Conservation (phyloP, 179 eudicot genomes). For the Sideroxylon spinosum region DNA sequence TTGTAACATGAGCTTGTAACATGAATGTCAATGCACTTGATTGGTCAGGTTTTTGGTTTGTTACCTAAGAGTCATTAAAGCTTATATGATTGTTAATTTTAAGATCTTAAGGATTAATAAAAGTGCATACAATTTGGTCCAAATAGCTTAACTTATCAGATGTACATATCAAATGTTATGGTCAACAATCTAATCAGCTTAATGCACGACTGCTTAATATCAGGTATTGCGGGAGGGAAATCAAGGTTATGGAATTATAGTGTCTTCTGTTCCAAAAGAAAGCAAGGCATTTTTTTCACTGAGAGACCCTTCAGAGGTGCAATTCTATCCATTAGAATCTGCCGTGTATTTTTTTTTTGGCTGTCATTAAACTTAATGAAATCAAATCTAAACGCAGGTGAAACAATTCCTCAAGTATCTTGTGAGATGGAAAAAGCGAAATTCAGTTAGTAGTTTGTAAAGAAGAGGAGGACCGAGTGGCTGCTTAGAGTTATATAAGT, state of each 20-base stretch:
- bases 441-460: not conserved
- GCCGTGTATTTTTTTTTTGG: not conserved
- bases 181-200: not conserved
- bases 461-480: not conserved
- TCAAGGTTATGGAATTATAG: conserved; percentile 73
- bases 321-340: not conserved
- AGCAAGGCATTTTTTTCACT: conserved; percentile 69
- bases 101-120: no score
- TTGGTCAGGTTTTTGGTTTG: no score
- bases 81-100: no score
- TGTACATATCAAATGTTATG: not conserved
- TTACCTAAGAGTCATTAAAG: no score
- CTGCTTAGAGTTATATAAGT: not conserved
- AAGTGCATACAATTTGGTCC: no score
- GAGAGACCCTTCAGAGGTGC: conserved; percentile 71
- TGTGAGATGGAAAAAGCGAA: conserved; percentile 44
- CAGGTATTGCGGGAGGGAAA: conserved; percentile 56
- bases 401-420: conserved; percentile 45
- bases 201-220: not conserved
- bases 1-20: not conserved
- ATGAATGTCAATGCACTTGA: not conserved
- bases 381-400: conserved; percentile 34
- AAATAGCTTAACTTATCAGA: no score
- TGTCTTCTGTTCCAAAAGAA: conserved; percentile 61
- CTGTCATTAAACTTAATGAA: no score